Conservation (phyloP, 352 stramenopile species). For the Aphanomyces astaci region DNA sequence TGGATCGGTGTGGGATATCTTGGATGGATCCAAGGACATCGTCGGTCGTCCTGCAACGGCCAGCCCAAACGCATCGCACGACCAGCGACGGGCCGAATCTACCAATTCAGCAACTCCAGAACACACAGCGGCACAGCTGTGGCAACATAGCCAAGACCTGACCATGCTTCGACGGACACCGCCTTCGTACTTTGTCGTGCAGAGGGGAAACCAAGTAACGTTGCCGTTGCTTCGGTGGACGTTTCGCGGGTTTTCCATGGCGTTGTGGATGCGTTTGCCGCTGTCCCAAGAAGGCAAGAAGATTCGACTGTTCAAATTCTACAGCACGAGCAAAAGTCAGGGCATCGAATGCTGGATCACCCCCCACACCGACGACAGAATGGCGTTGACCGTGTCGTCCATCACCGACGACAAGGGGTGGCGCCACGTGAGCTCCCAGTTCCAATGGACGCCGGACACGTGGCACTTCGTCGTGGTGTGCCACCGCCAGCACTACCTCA, state of each 20-base stretch:
- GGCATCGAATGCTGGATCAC: slow-evolving; percentile 66
- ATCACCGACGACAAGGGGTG: slow-evolving; percentile 37
- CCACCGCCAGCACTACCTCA: slow-evolving; percentile 78
- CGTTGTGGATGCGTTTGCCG: slow-evolving; percentile 44
- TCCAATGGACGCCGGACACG: slow-evolving; percentile 30
- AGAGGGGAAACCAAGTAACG: slow-evolving; percentile 53
- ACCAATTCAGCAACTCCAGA: too few relatives aligned
- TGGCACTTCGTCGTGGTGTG: slow-evolving; percentile 73
- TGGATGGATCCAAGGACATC: too few relatives aligned
- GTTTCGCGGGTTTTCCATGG: slow-evolving; percentile 73
- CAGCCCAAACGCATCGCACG: too few relatives aligned
- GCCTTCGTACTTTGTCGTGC: slow-evolving; percentile 58
- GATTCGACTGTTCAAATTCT: slow-evolving; percentile 69
- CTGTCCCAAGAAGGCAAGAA: slow-evolving; percentile 17
- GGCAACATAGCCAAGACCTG: slow-evolving; percentile 14
- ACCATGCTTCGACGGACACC: slow-evolving; percentile 25
- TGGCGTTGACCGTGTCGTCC: slow-evolving; percentile 28
- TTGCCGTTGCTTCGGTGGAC: slow-evolving; percentile 72
- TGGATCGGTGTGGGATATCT: too few relatives aligned
- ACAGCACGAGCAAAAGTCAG: slow-evolving; percentile 55
- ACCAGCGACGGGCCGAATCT: too few relatives aligned
- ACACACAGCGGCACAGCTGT: too few relatives aligned
- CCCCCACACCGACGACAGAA: slow-evolving; percentile 33
- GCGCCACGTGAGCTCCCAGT: slow-evolving; percentile 31
- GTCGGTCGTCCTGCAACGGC: too few relatives aligned